Conservation (phyloP, 768 basidiomycete genomes). For the Suillus tomentosus region DNA sequence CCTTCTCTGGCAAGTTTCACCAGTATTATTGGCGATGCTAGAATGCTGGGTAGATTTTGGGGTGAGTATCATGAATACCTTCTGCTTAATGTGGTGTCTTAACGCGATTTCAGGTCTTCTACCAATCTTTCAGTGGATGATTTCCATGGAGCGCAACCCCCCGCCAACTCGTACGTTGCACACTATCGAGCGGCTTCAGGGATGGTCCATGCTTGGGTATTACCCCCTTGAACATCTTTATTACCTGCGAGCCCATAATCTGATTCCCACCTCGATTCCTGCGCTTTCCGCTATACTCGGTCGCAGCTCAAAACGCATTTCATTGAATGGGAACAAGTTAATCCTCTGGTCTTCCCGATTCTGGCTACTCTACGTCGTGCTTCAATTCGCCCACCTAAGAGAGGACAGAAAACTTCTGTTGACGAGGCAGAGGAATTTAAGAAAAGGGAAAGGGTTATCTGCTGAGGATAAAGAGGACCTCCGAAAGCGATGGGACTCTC, state of each 20-base stretch:
- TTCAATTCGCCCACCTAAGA: slow-evolving; percentile 73
- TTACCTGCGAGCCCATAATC: slow-evolving; percentile 61
- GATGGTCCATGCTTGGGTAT: slow-evolving; percentile 70
- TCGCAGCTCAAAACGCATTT: slow-evolving; percentile 42
- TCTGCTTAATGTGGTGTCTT: background rate
- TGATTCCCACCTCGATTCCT: slow-evolving; percentile 59
- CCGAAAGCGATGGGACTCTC: slow-evolving; percentile 59
- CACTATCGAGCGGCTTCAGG: slow-evolving; percentile 80
- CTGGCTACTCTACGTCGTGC: slow-evolving; percentile 77
- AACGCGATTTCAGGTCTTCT: slow-evolving; percentile 55
- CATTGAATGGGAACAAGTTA: slow-evolving; percentile 49
- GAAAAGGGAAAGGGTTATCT: slow-evolving; percentile 57
- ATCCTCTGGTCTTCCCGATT: slow-evolving; percentile 76
- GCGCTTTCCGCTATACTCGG: slow-evolving; percentile 46
- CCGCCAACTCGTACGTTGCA: slow-evolving; percentile 70
- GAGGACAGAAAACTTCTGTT: slow-evolving; percentile 67
- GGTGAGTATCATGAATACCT: slow-evolving; percentile 46
- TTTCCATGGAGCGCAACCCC: slow-evolving; percentile 69
- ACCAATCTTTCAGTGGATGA: slow-evolving; percentile 80
- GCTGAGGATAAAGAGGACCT: slow-evolving; percentile 59
- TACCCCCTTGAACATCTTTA: slow-evolving; percentile 79
- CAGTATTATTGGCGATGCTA: slow-evolving; percentile 61
- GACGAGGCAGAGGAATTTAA: slow-evolving; percentile 54
- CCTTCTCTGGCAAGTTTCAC: slow-evolving; percentile 55
- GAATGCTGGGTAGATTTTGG: slow-evolving; percentile 78